phyloP scores from a whole-genome alignment of 1,284 basidiomycete genomes.

The Prillingera fragicola region DNA sequence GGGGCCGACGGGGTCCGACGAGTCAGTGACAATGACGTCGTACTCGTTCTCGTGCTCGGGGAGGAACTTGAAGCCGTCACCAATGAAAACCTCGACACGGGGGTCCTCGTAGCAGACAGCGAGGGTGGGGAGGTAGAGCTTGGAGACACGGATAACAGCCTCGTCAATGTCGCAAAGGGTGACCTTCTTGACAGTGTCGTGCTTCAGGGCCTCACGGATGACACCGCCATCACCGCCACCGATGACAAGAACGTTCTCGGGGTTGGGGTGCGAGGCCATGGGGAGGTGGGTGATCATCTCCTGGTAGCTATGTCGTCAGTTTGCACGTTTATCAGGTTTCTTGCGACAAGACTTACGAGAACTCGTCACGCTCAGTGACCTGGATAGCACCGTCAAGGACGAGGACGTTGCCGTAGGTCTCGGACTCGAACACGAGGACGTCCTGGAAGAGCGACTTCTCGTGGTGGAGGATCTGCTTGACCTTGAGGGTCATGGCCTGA shows the following conservation, averaged over 20 bases:
- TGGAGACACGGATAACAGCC: conserved; percentile 93
- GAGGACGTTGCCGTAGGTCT: conserved; percentile 92
- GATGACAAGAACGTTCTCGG: conserved; percentile 91
- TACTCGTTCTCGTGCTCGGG: conserved; percentile 82
- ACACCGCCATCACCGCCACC: conserved; percentile 96
- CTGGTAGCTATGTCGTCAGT: conserved; percentile 66
- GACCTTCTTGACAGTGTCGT: conserved; percentile 83
- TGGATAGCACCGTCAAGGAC: conserved; percentile 95
- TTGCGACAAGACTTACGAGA: conserved; percentile 81
- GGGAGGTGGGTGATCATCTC: conserved; percentile 99
- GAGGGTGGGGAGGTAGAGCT: conserved; percentile 91
- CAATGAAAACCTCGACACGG: conserved; percentile 81
- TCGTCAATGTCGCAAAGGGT: conserved; percentile 98
- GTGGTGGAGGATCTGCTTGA: conserved; percentile 90
- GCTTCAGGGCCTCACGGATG: conserved; percentile 94
- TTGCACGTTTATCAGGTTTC: no score
- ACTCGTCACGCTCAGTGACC: conserved; percentile 96
- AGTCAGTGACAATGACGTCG: conserved; percentile 98
- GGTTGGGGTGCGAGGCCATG: conserved; percentile 91
- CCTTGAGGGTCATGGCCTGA: conserved; percentile 90
- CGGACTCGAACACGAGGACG: conserved; percentile 90
- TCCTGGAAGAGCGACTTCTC: conserved; percentile 94
- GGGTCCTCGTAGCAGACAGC: conserved; percentile 75
- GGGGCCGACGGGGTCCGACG: conserved; percentile 95
- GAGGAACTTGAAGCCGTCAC: conserved; percentile 97